These are phyloP conservation scores for Conticribra weissflogii DNA, from an alignment of 108 stramenopile species.

Conservation along the genomic window DNA sequence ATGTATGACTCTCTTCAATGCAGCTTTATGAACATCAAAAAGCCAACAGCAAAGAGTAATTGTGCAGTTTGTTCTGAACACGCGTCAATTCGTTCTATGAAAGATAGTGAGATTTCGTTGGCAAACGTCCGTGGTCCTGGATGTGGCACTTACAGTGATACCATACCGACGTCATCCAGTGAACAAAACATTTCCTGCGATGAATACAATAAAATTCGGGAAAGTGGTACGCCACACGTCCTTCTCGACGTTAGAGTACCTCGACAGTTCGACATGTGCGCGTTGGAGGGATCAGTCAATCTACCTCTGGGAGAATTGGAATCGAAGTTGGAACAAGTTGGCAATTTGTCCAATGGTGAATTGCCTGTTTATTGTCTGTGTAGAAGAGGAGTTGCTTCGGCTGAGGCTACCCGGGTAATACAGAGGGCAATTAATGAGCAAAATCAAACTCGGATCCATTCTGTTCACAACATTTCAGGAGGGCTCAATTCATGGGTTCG, in stretches of 20 bases:
- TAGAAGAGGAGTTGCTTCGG: slow-evolving; percentile 76
- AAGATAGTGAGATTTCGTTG: slow-evolving; percentile 59
- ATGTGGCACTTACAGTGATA: slow-evolving; percentile 5
- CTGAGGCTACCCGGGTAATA: slow-evolving; percentile 65
- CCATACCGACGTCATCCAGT: slow-evolving; percentile 5
- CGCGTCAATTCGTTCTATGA: slow-evolving; percentile 70
- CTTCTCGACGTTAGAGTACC: slow-evolving; percentile 78
- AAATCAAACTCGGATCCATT: slow-evolving; percentile 44
- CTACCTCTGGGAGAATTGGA: slow-evolving; percentile 64
- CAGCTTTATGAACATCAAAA: slow-evolving; percentile 79
- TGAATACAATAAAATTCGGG: slow-evolving; percentile 53
- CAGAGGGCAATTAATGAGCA: slow-evolving; percentile 34
- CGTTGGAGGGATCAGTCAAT: slow-evolving; percentile 71
- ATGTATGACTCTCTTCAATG: slow-evolving; percentile 82
- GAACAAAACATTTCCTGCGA: slow-evolving; percentile 51
- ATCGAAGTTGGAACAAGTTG: slow-evolving; percentile 48
- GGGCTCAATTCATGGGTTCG: slow-evolving; percentile 75
- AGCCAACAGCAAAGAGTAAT: slow-evolving; percentile 58
- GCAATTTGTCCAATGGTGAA: slow-evolving; percentile 36
- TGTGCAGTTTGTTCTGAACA: slow-evolving; percentile 77
- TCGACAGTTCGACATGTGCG: slow-evolving; percentile 79
- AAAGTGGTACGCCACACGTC: slow-evolving; percentile 53
- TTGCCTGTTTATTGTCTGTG: slow-evolving; percentile 82
- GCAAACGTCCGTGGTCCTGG: slow-evolving; percentile 60
- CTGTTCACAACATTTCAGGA: slow-evolving; percentile 71